Evolutionary conservation across 352 stramenopile genomes (phyloP), one percentile per base, ranked within the genome.

Genomic region (Globisporangium cylindrosporum): DNA sequence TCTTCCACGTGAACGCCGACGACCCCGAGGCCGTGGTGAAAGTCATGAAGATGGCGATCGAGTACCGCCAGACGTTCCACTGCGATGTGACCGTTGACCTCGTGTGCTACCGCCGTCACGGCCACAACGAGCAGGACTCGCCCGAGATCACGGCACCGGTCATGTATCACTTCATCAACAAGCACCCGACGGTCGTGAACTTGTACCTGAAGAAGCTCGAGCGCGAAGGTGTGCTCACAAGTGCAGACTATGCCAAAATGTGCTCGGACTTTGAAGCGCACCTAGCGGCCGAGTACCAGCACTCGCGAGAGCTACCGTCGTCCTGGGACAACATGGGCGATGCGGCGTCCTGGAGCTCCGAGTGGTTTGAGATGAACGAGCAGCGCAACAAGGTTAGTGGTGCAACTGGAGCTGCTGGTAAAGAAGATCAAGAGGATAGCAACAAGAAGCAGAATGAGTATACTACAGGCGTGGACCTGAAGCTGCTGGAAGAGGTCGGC

Each of bases 61-160:
- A 97, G 69, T 97, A 89, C 67, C 85, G 91, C 7, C 86, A 96
- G 71, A 88, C 66, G 0, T 99, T 97, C 82, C 89, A 97, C 22
- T 96, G 86, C 27, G 98, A 99, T 86, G 97, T 98, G 55, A 98
- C 99, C 54, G 91, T 99, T 61, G 97, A 99, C 86, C 88, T 99
- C 70, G 90, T 99, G 24, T 99, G 98, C 76, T 99, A 99, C 77
- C 95, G 98, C 63, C 88, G 97, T 38, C 95, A 99, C 74, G 98
- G 98, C 12, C 98, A 99, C 86, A 99, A 99, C 73, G 98, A 99
- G 79, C 78, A 93, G 78, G 92, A 98, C 62, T 92, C 88, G 34
- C 92, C 92, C 8, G 78, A 92, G 62, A 91, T 98, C 65, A 98
- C 92, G 32, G 81, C 88, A 54, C 91, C 91, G 0, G 75, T 96